Evolutionary conservation across 2,329 filamentous ascomycete species (phyloP).

Genomic region (Aspergillaceae sp.): DNA sequence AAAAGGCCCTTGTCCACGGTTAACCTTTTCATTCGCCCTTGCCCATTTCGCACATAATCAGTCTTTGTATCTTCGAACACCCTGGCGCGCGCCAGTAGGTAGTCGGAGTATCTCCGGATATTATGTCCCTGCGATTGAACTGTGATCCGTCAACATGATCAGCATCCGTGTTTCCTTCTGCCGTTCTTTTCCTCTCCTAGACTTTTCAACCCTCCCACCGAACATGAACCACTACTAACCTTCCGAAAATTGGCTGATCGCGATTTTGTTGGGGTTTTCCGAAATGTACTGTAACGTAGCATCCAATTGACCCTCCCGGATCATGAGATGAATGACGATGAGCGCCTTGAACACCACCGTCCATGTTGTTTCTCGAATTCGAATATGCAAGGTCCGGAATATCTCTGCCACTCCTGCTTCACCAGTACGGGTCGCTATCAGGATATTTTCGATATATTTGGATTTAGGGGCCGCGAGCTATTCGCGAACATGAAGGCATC

Average conservation of each 20-base stretch:
- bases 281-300: conserved; percentile 79
- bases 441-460: conserved; percentile 98
- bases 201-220: too few species aligned
- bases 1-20: conserved; percentile 86
- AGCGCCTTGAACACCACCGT: conserved; percentile 98
- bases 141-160: conserved; percentile 34
- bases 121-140: conserved; percentile 92
- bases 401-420: conserved; percentile 93
- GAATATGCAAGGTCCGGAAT: conserved; percentile 80
- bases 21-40: conserved; percentile 73
- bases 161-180: conserved; percentile 21
- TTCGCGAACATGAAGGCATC: conserved; percentile 13
- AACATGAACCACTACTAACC: conserved; percentile 48
- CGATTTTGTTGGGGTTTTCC: conserved; percentile 71
- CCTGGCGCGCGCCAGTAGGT: conserved; percentile 71
- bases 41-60: conserved; percentile 80
- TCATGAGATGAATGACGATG: conserved; percentile 95
- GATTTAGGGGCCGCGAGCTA: conserved; percentile 94
- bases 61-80: conserved; percentile 76
- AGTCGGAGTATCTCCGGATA: conserved; percentile 83
- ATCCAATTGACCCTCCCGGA: conserved; percentile 84
- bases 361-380: conserved; percentile 93
- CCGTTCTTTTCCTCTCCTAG: neutral
- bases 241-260: conserved; percentile 85
- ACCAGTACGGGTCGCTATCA: conserved; percentile 87